Conservation (phyloP, 768 basidiomycete species). For the Lyophyllum shimeji region DNA sequence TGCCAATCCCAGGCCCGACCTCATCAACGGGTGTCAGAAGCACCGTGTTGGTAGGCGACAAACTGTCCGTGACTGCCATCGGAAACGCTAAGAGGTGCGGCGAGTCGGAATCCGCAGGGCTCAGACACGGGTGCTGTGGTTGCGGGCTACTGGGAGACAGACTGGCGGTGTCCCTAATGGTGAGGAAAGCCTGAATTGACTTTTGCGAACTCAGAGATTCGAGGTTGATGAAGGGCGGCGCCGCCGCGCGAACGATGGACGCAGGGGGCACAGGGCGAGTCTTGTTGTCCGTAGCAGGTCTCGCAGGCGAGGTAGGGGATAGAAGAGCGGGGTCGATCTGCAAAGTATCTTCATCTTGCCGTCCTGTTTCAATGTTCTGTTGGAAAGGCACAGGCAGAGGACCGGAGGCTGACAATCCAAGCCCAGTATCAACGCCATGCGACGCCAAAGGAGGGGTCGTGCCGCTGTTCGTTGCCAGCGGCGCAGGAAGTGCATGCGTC, state of each 20-base stretch:
- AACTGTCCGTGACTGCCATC: constrained; percentile 16
- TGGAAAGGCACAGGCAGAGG: constrained; percentile 6
- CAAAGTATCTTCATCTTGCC: constrained; percentile 9
- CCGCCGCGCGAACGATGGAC: constrained; percentile 25
- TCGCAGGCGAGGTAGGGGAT: constrained; percentile 5
- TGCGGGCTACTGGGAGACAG: constrained; percentile 26
- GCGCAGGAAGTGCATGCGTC: constrained; percentile 17
- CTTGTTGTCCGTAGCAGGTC: neutral
- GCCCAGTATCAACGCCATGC: constrained; percentile 18
- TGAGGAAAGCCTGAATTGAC: constrained; percentile 25
- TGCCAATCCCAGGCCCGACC: neutral
- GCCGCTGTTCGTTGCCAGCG: neutral
- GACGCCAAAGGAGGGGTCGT: constrained; percentile 9
- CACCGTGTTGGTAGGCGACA: constrained; percentile 27
- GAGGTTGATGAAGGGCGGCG: constrained; percentile 28
- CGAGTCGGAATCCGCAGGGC: constrained; percentile 22
- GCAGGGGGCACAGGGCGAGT: constrained; percentile 11
- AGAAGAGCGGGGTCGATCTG: constrained; percentile 30
- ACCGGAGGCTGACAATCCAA: constrained; percentile 7
- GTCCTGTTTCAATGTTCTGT: neutral
- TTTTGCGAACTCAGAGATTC: constrained; percentile 23
- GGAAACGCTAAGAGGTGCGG: constrained; percentile 25
- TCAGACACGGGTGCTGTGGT: constrained; percentile 17
- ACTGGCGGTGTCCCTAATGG: constrained; percentile 24
- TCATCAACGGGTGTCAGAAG: constrained; percentile 31